A percentile compares a stretch with the other conserved stretches of the same genome.
These are phyloP conservation scores for Thermomucor indicae-seudaticae DNA, from an alignment of 371 early-diverging fungal species.

Conservation along the genomic window DNA sequence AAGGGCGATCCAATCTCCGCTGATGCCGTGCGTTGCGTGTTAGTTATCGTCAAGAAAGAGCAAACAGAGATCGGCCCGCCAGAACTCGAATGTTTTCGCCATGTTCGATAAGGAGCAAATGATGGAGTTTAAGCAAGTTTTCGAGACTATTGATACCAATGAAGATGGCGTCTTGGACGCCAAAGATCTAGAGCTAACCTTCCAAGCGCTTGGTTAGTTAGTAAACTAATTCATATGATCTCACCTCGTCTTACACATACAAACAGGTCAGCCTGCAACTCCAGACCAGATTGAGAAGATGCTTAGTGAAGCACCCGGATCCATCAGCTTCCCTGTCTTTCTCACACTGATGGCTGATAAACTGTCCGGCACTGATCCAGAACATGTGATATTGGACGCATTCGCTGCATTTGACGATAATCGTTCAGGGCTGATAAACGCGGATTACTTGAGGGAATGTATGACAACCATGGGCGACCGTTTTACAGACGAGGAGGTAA, in stretches of 20 bases:
- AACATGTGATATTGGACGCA: conserved; percentile 80
- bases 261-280: conserved; percentile 73
- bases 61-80: conserved; percentile 88
- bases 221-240: neutral
- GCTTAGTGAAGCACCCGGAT: conserved; percentile 84
- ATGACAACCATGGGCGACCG: conserved; percentile 90
- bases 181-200: conserved; percentile 88
- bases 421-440: conserved; percentile 78
- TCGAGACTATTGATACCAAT: conserved; percentile 91
- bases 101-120: conserved; percentile 98
- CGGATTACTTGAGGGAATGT: conserved; percentile 75
- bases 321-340: conserved; percentile 92
- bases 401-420: conserved; percentile 88
- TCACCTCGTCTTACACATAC: neutral
- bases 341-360: conserved; percentile 94
- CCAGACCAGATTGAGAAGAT: conserved; percentile 87
- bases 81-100: conserved; percentile 98
- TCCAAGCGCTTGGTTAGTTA: conserved; percentile 37
- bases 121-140: conserved; percentile 93
- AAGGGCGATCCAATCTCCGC: neutral
- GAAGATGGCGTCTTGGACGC: conserved; percentile 82
- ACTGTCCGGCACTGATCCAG: conserved; percentile 84
- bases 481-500: conserved; percentile 88
- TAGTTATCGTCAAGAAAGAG: conserved; percentile 50
- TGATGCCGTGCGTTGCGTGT: neutral